phyloP scores from a whole-genome alignment of 106 monocot genomes.

The Vanilla planifolia region DNA sequence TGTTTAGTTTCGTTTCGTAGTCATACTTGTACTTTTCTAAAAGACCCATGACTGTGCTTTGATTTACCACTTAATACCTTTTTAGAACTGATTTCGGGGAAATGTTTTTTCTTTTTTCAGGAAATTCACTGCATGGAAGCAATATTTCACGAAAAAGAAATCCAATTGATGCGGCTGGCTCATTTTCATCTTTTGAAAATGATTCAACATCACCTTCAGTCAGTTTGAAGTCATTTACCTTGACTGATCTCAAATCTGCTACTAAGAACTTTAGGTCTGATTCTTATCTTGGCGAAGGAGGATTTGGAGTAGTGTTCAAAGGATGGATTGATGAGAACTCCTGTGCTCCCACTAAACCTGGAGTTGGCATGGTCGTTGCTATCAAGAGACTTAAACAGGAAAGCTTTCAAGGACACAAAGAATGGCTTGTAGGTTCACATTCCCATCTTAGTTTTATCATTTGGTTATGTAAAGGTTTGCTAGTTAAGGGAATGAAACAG shows the following conservation, averaged over 20 bases:
- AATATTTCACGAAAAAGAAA: conserved; percentile 13
- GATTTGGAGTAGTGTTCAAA: conserved; percentile 81
- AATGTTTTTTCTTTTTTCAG: background rate
- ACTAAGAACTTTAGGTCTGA: conserved; percentile 72
- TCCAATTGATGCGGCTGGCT: background rate
- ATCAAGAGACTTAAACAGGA: conserved; percentile 77
- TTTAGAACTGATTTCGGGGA: no score
- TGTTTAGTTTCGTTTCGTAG: no score
- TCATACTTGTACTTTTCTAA: no score
- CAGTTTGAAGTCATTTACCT: conserved; percentile 48
- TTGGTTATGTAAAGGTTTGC: no score
- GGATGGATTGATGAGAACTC: conserved; percentile 79
- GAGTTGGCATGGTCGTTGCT: conserved; percentile 61
- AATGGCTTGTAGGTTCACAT: conserved; percentile 59
- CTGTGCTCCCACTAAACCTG: conserved; percentile 43
- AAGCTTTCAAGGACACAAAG: conserved; percentile 84
- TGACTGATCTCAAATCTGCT: conserved; percentile 61
- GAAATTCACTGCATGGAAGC: conserved; percentile 4
- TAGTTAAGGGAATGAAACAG: no score
- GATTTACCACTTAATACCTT: no score
- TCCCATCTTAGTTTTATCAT: no score
- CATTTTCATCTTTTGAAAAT: conserved; percentile 11
- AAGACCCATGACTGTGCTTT: no score
- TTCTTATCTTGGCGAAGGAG: conserved; percentile 70
- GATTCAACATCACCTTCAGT: conserved; percentile 2